phyloP scores from a whole-genome alignment of 257 asterid genomes.

The Primulina huaijiensis region DNA sequence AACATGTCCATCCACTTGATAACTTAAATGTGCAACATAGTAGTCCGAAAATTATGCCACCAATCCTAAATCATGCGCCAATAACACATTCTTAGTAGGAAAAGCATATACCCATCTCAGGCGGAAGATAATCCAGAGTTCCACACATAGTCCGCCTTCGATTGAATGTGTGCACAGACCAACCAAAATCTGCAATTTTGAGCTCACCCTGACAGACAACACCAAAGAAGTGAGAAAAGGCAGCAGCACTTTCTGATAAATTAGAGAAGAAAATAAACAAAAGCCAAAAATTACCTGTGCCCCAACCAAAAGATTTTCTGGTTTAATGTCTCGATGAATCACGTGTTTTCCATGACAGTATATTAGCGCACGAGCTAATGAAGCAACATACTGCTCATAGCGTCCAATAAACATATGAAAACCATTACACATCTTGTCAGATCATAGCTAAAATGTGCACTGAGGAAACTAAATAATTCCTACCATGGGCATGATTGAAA shows the following conservation, averaged over 20 bases:
- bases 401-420: neutral
- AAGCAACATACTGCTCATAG: slow-evolving; percentile 72
- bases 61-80: neutral
- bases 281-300: slow-evolving; percentile 56
- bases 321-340: slow-evolving; percentile 93
- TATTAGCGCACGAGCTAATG: slow-evolving; percentile 90
- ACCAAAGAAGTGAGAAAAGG: slow-evolving; percentile 18
- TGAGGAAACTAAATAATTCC: neutral
- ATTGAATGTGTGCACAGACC: slow-evolving; percentile 97
- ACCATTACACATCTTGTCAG: slow-evolving; percentile 16
- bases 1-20: no score
- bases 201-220: slow-evolving; percentile 72
- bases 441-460: neutral
- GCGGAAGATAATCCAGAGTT: slow-evolving; percentile 95
- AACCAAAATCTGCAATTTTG: slow-evolving; percentile 94
- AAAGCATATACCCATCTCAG: slow-evolving; percentile 86
- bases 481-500: no score
- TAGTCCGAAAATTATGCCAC: neutral
- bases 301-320: slow-evolving; percentile 94
- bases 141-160: slow-evolving; percentile 98
- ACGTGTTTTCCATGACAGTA: slow-evolving; percentile 98
- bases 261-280: neutral
- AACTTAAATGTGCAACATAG: neutral
- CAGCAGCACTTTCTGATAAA: slow-evolving; percentile 7
- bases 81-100: slow-evolving; percentile 4